These are phyloP conservation scores for Annona squamosa DNA, from an alignment of 164 flowering plant genomes.

Conservation along the genomic window DNA sequence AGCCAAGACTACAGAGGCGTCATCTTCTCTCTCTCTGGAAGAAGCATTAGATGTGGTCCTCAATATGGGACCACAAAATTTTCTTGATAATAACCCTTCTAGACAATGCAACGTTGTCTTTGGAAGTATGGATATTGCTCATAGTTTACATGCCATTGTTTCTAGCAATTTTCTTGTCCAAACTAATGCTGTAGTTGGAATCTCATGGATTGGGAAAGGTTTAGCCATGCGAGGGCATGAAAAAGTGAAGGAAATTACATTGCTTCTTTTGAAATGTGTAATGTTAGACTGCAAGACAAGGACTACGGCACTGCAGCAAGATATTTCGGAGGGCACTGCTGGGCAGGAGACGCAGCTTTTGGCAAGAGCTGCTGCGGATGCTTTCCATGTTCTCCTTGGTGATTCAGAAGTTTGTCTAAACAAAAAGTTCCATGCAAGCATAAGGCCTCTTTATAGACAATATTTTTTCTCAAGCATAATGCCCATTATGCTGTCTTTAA, in stretches of 20 bases:
- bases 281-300: constrained; percentile 18
- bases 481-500: constrained; percentile 57
- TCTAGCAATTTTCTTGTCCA: constrained; percentile 22
- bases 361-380: constrained; percentile 63
- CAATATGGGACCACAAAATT: constrained; percentile 19
- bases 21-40: constrained; percentile 41
- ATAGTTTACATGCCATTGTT: constrained; percentile 18
- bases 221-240: constrained; percentile 91
- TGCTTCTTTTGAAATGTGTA: constrained; percentile 52
- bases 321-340: constrained; percentile 9
- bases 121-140: constrained; percentile 15
- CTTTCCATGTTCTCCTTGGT: constrained; percentile 64
- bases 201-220: constrained; percentile 96
- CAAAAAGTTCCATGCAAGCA: constrained; percentile 63
- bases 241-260: constrained; percentile 49
- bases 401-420: constrained; percentile 77
- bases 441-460: constrained; percentile 86
- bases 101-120: constrained; percentile 7
- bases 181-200: constrained; percentile 48
- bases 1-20: constrained; percentile 15
- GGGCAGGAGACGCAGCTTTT: constrained; percentile 25
- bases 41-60: constrained; percentile 56
- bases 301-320: constrained; percentile 14
- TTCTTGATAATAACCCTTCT: constrained; percentile 9
- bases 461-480: constrained; percentile 62